Base-by-base conservation (phyloP, 148 eudicot genomes). In the Dianthus caryophyllus region DNA sequence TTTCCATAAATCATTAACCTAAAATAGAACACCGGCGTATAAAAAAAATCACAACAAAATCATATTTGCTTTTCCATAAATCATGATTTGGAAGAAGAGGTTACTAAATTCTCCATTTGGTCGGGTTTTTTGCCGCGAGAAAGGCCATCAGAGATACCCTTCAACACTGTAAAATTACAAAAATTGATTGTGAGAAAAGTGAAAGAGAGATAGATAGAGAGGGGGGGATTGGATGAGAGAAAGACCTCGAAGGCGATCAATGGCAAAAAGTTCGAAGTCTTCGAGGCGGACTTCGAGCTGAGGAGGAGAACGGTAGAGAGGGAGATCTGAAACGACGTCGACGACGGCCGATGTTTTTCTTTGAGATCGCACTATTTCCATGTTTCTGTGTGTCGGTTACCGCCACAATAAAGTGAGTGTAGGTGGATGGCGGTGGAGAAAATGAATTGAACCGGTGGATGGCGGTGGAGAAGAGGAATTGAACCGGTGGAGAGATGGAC, bases 181-280 rank as follows among this genome's bases (percentile, higher is more conserved):
- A 50, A 61, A 54, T 5, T 64, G 6, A 30, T 26, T 25, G 14
- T 2, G 11, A 27, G 64, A 64, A 25, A 11, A 18, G 5, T 16
- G 38, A 5, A 64, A 56, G 21, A 8, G 20, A 26, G n/a, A 39
- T 9, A 24, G 13, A 59, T 1, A 14, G 18, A 13, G 58, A 61
- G 13, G 48, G 1, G 0, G 36, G 4, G 13, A 67, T n/a, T n/a
- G n/a, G n/a, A n/a, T n/a, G 29, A 63, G 65, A 65, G 17, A 55
- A 15, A 83, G 41, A 90, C 98, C 98, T 83, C 84, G 80, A 63
- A 93, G 95, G 61, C 98, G 96, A 67, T 93, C 85, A 47, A 93
- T 59, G 70, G 98, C 98, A 77, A 76, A 93, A 54, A 84, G 90
- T 78, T 93, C 96, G 79, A 93, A 88, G 56, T 93, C 98, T 73